Base-by-base conservation (phyloP, 352 stramenopile genomes). In the Sclerospora graminicola region DNA sequence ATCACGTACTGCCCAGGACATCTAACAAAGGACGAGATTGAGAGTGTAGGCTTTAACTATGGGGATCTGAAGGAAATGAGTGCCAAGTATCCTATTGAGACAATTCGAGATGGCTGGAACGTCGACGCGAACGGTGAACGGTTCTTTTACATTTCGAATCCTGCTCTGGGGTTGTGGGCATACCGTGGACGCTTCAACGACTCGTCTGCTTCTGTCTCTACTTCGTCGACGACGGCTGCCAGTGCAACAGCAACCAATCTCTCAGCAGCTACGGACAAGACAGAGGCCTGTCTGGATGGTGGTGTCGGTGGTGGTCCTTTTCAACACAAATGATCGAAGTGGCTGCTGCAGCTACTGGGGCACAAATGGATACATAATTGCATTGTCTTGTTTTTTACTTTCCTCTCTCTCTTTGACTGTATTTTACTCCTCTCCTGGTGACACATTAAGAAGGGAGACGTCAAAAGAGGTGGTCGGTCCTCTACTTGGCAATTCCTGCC, bases 61-160 rank as follows among this genome's bases (percentile, higher is more conserved):
- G 89, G 59, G 10, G 69, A 95, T 51, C 62, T 98, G 8, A 53
- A 74, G 11, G 57, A 77, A 20, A 95, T 97, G 78, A 73, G 66
- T 21, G 47, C 65, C 19, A 84, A 79, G 35, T 97, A 97, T 48
- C 64, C 91, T 34, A 52, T 86, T 19, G 45, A 77, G 8, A 60
- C 71, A 21, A 67, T 97, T 1, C 69, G 90, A 40, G 93, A 98
- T 61, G 95, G 94, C 31, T 98, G 89, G 89, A 97, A 98, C 57
- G 66, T 69, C 8, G 70, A 89, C 9, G 68, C 82, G 7, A 58
- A 68, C 5, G 75, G 74, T 11, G 83, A 96, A 54, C 76, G 86
- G 28, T 97, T 97, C 60, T 99, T 91, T 66, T 99, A 94, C 66
- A 96, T 99, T 28, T 95, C 87, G 10, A 98, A 98, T 61, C 95